Evolutionary conservation across 2,329 filamentous ascomycete genomes (phyloP), one percentile per base, ranked within the genome.

Genomic region (Coniochaeta hoffmannii): DNA sequence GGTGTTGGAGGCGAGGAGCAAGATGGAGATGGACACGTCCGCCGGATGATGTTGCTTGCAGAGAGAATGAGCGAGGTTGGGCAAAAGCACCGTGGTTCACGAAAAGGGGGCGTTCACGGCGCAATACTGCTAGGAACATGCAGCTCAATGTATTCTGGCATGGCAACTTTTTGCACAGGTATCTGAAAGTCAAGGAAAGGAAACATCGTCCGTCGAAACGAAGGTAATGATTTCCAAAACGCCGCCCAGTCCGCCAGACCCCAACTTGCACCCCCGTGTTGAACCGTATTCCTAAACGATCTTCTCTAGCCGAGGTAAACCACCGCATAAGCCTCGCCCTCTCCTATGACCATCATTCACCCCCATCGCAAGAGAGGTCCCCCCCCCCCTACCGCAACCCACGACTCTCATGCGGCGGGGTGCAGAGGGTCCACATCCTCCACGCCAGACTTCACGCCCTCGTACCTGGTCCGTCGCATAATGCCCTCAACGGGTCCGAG

Each of bases 401-500:
- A 11, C 38, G 24, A 34, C 10, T 53, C 60, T 60, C 17, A 68
- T 52, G 60, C 59, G 28, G 62, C 28, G 12, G 31, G 11, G 4
- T 82, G 77, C 62, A 89, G 73, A 24, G 86, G 86, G 67, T 89
- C 86, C 68, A 88, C 77, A 63, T 85, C 80, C 67, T 88, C 83
- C 8, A 86, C 82, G 6, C 82, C 81, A 22, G 79, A 77, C 69
- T 77, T 80, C 63, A 83, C 77, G 26, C 77, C 79, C 58, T 79
- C 75, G 62, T 86, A 86, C 66, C 78, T 78, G 50, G 82, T 90
- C 66, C 94, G 83, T 71, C 94, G 82, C 89, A 99, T 90, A 68
- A 97, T 95, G 58, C 90, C 87, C 72, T 96, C 91, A 28, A 97
- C 92, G 1, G 93, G 92, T 1, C 94, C 94, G 32, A 99, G 77